Conservation (phyloP, 805 yeast genomes). For the Candida pseudoglaebosa region DNA sequence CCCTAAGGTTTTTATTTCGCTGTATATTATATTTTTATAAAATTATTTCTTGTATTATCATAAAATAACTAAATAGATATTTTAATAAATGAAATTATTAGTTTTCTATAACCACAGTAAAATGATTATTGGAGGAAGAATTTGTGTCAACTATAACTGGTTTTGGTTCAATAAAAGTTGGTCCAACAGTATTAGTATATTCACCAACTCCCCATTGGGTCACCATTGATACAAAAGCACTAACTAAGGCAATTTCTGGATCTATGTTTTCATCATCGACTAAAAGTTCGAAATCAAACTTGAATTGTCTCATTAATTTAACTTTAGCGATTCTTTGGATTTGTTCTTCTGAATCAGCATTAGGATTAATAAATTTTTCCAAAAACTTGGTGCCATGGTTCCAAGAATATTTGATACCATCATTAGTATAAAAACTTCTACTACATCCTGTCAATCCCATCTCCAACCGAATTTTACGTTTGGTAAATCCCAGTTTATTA, state of each 20-base stretch:
- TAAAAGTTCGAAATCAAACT: constrained; percentile 55
- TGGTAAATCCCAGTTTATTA: constrained; percentile 40
- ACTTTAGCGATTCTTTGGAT: constrained; percentile 54
- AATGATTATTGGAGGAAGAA: constrained; percentile 1
- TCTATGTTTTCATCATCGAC: constrained; percentile 47
- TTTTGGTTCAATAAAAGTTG: constrained; percentile 30
- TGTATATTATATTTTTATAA: constrained; percentile 3
- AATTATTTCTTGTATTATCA: constrained; percentile 1
- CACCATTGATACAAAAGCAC: constrained; percentile 59
- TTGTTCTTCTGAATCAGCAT: constrained; percentile 52
- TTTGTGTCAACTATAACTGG: constrained; percentile 12
- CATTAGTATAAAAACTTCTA: constrained; percentile 46
- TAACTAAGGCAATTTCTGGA: constrained; percentile 51
- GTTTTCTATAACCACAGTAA: constrained; percentile 7
- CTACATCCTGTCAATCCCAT: constrained; percentile 36
- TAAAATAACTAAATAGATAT: not conserved
- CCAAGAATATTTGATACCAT: constrained; percentile 58
- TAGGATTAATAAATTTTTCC: constrained; percentile 51
- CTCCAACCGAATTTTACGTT: constrained; percentile 38
- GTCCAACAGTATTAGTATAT: constrained; percentile 51
- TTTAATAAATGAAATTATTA: not conserved
- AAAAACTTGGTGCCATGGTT: constrained; percentile 47
- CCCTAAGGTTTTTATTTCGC: not conserved
- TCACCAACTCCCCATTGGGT: constrained; percentile 65
- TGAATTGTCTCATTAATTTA: constrained; percentile 53